These are phyloP conservation scores for Lipomyces yamanashiensis DNA, from an alignment of 805 yeast genomes.

Conservation along the genomic window DNA sequence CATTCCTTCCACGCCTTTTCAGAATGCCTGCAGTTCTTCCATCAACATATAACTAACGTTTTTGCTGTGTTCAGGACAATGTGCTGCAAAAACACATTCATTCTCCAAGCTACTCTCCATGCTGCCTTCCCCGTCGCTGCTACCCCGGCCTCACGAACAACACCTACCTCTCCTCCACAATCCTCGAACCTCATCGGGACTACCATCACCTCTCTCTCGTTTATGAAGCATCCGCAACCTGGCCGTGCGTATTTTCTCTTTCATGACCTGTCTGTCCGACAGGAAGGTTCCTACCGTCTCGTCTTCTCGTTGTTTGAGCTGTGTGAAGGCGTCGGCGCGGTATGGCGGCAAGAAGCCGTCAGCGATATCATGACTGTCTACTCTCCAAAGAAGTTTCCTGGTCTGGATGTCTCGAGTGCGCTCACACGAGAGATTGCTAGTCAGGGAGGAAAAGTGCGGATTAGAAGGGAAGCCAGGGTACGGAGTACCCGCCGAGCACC, in stretches of 20 bases:
- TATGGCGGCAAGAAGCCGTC: slow-evolving; percentile 36
- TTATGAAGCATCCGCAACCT: slow-evolving; percentile 40
- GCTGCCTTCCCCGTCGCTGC: slow-evolving; percentile 11
- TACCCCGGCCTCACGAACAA: not conserved
- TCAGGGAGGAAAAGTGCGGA: slow-evolving; percentile 43
- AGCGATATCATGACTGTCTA: slow-evolving; percentile 42
- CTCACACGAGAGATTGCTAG: slow-evolving; percentile 43
- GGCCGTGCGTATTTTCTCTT: slow-evolving; percentile 44
- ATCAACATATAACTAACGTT: no score
- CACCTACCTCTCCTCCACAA: slow-evolving; percentile 26
- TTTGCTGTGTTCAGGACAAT: no score
- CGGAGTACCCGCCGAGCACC: slow-evolving; percentile 3
- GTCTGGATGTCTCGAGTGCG: slow-evolving; percentile 43
- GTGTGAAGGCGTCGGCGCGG: slow-evolving; percentile 29
- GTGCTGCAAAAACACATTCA: slow-evolving; percentile 37
- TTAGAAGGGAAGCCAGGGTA: slow-evolving; percentile 41
- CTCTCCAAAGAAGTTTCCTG: slow-evolving; percentile 46
- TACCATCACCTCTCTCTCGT: slow-evolving; percentile 29
- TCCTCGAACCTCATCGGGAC: slow-evolving; percentile 32
- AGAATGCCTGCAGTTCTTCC: no score
- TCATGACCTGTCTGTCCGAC: slow-evolving; percentile 44
- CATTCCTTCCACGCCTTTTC: not conserved
- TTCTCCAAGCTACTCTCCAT: slow-evolving; percentile 38
- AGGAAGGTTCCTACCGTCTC: slow-evolving; percentile 44
- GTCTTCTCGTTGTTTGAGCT: slow-evolving; percentile 43